Base-by-base conservation (phyloP, 2,329 filamentous ascomycete genomes). In the Calonectria pauciramosa region DNA sequence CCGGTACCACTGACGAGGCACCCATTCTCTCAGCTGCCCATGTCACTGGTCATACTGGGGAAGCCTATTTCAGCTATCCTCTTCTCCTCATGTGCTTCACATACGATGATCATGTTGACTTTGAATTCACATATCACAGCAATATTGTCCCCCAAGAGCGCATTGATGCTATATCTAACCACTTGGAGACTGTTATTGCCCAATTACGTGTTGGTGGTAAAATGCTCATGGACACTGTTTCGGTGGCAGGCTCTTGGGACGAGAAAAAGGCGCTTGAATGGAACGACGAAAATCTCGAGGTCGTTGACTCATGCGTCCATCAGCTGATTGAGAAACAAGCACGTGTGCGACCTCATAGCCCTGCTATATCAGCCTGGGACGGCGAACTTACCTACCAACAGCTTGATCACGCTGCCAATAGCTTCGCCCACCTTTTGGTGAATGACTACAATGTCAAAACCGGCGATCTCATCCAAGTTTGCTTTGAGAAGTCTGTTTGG, bases 401-500 rank as follows among this genome's bases (percentile, higher is more conserved):
- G 16, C 60, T 65, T 18, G 41, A 65, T 26, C 26, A 65, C 26
- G 66, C 66, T 14, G 51, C 66, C 3, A 68, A 68, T 34, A 56
- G 66, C 13, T 41, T 68, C 36, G 66, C 66, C 6, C 26, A 56
- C 36, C 34, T 56, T 6, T 41, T 68, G 26, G 28, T 68, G 2
- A 28, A 54, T 2, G 34, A 56, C n/a, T 68, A 56, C 9, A 36
- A 38, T 47, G 66, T 68, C 11, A 54, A 68, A 18, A 44, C 51
- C 13, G 66, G 66, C 0, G 41, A 65, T 34, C 60, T 65, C 26
- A 49, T 65, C 4, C 60, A 65, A 18, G 60, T 65, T 36, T 68
- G 65, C 49, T 68, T 68, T 26, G 65, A 68, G 26, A 68, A 68
- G 16, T 56, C 65, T 6, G 49, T 68, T 18, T 68, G 65, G 65